These are phyloP conservation scores for Fusarium bactridioides DNA, from an alignment of 2,329 filamentous ascomycete genomes.

Conservation along the genomic window DNA sequence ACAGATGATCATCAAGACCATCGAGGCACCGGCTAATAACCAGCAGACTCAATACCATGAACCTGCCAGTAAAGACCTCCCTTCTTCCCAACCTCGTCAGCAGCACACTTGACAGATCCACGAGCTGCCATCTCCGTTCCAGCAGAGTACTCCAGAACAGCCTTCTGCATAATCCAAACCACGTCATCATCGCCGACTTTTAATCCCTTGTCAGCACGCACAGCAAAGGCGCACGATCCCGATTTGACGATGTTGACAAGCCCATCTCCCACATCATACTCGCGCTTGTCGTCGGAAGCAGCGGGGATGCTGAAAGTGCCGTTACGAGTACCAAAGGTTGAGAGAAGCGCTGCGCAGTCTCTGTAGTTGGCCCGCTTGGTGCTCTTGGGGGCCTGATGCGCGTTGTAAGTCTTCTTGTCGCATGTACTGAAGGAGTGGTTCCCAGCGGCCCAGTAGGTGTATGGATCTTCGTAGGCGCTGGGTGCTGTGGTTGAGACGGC, in stretches of 20 bases:
- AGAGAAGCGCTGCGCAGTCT: slow-evolving; percentile 45
- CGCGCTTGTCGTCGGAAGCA: slow-evolving; percentile 12
- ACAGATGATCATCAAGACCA: slow-evolving; percentile 13
- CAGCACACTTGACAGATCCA: slow-evolving; percentile 18
- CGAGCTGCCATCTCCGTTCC: slow-evolving; percentile 25
- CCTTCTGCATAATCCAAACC: slow-evolving; percentile 22
- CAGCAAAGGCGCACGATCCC: slow-evolving; percentile 39
- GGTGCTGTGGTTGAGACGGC: slow-evolving; percentile 25
- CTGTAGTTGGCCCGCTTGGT: slow-evolving; percentile 42
- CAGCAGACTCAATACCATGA: slow-evolving; percentile 9
- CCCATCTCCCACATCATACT: slow-evolving; percentile 10
- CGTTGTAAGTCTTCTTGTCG: slow-evolving; percentile 37
- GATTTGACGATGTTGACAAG: slow-evolving; percentile 39
- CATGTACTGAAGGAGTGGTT: slow-evolving; percentile 37
- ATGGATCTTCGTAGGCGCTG: slow-evolving; percentile 4
- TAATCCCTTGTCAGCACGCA: slow-evolving; percentile 33
- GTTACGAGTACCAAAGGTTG: slow-evolving; percentile 41
- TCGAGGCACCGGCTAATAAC: neutral
- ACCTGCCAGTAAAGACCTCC: slow-evolving; percentile 32
- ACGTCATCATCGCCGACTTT: slow-evolving; percentile 27
- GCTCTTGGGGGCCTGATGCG: slow-evolving; percentile 17
- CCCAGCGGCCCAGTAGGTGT: slow-evolving; percentile 40
- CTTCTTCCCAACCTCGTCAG: slow-evolving; percentile 5
- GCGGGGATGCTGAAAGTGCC: slow-evolving; percentile 43
- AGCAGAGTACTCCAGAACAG: slow-evolving; percentile 26